Evolutionary conservation across 805 yeast genomes (phyloP), one percentile per base, ranked within the genome.

Genomic region (Grigorovia yakushimaensis): DNA sequence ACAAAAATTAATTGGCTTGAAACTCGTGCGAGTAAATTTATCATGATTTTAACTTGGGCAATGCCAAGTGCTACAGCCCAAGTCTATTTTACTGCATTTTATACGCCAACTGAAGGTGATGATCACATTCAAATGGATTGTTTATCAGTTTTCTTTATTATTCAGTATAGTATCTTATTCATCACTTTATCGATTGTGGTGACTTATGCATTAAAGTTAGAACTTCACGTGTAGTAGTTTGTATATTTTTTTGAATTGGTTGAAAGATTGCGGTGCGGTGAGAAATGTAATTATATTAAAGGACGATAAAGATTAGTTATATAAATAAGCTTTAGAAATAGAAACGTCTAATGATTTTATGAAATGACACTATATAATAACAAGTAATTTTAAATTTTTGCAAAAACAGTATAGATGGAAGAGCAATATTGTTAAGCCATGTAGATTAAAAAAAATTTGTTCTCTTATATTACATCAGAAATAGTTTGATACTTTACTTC

Each of bases 1-100:
- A 59, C 76, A 35, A 62, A 66, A 13, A 74, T 79, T 23, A 82
- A 84, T 1, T 81, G 93, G 84, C 73, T 82, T 47, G 79, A 71
- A 8, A 60, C 69, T 37, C 68, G 67, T 30, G 74, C 88, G 51
- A 73, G 87, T 10, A 74, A 82, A 40, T 83, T 91, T 57, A 82
- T 89, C 5, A 73, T 84, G 58, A 82, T 84, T 30, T 70, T 89
- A 27, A 79, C 82, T 11, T 84, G 81, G 62, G 82, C 91, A 0
- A 75, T 87, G 49, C 98, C 98, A 0, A 82, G 86, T 45, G 94
- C 96, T 0, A 91, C 97, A 0, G 74, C 93, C 0, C 82, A 88
- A 58, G 82, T 91, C 15, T 91, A 88, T 64, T 74, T 89, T 54
- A 89, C 98, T 2, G 91, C 96, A 2, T 81, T 87, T 59, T 86